Conservation (phyloP, 345 rosid species). For the Gossypium raimondii region DNA sequence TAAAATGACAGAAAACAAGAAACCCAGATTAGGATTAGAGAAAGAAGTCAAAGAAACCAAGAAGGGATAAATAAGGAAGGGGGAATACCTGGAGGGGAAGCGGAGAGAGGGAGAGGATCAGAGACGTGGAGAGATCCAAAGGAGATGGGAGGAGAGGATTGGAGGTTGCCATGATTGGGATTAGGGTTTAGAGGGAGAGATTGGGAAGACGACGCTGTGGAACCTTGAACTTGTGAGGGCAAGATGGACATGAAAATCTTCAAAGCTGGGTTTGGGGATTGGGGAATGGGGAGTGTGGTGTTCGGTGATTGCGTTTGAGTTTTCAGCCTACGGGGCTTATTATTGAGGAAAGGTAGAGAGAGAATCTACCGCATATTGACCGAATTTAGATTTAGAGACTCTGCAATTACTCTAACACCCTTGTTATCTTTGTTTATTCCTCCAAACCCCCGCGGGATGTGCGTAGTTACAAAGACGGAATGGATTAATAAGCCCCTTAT, state of each 20-base stretch:
- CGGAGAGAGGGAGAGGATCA: slow-evolving; percentile 14
- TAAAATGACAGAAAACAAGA: background rate
- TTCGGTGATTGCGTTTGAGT: background rate
- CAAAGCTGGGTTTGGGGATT: slow-evolving; percentile 15
- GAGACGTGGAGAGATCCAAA: slow-evolving; percentile 28
- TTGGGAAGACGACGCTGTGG: slow-evolving; percentile 42
- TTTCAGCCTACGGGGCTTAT: background rate
- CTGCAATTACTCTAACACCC: background rate
- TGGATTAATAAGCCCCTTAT: too few species aligned
- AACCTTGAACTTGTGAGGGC: slow-evolving; percentile 62
- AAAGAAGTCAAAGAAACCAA: background rate
- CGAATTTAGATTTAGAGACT: background rate
- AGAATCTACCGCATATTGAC: background rate
- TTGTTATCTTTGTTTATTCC: background rate
- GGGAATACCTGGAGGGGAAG: slow-evolving; percentile 18
- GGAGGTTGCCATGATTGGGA: slow-evolving; percentile 56
- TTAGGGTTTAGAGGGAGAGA: slow-evolving; percentile 48
- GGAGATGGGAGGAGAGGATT: slow-evolving; percentile 25
- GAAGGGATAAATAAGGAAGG: background rate
- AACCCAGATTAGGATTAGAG: background rate
- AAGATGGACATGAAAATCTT: slow-evolving; percentile 93
- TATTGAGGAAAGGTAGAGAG: background rate
- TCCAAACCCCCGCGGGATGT: background rate
- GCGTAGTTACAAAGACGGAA: too few species aligned
- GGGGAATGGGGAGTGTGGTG: background rate